Evolutionary conservation across 2,329 filamentous ascomycete species (phyloP).

Genomic region (Neopestalotiopsis sp.): DNA sequence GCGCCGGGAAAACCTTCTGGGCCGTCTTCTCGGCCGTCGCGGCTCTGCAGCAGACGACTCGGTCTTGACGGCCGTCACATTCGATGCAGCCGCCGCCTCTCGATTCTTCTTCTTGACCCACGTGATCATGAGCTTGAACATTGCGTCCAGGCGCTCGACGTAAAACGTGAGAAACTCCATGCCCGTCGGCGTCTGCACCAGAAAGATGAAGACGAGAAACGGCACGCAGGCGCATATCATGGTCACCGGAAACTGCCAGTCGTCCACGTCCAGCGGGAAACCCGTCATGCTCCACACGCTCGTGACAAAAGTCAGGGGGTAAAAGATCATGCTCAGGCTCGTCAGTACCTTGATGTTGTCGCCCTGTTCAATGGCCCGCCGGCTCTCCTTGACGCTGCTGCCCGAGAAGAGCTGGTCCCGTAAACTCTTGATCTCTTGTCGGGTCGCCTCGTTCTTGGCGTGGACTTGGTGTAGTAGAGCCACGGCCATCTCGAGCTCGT

Average conservation of each 20-base stretch:
- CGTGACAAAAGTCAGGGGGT: slow-evolving; percentile 14
- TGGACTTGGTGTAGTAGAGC: slow-evolving; percentile 7
- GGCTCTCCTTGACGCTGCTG: slow-evolving; percentile 18
- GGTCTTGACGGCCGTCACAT: not conserved
- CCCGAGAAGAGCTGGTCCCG: slow-evolving; percentile 16
- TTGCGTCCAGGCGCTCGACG: slow-evolving; percentile 5
- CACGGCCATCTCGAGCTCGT: slow-evolving; percentile 12
- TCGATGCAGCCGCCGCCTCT: not conserved
- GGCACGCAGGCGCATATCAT: slow-evolving; percentile 17
- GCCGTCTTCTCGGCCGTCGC: not conserved
- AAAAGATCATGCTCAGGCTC: slow-evolving; percentile 17
- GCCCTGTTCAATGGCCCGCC: slow-evolving; percentile 16
- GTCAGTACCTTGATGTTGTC: slow-evolving; percentile 18
- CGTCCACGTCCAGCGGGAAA: slow-evolving; percentile 9
- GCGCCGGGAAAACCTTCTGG: slow-evolving; percentile 8
- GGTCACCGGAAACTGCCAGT: slow-evolving; percentile 17
- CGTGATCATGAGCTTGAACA: not conserved
- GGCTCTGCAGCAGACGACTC: not conserved
- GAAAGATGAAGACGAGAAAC: slow-evolving; percentile 3
- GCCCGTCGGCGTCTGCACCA: slow-evolving; percentile 13
- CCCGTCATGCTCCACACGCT: slow-evolving; percentile 18
- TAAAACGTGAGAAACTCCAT: slow-evolving; percentile 9
- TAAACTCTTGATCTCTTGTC: slow-evolving; percentile 15
- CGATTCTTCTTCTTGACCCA: not conserved
- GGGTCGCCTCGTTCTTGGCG: slow-evolving; percentile 15